Percentiles rank a stretch among this genome's conserved stretches.
phyloP scores from a whole-genome alignment of 345 rosid species.

The Balakata baccata region DNA sequence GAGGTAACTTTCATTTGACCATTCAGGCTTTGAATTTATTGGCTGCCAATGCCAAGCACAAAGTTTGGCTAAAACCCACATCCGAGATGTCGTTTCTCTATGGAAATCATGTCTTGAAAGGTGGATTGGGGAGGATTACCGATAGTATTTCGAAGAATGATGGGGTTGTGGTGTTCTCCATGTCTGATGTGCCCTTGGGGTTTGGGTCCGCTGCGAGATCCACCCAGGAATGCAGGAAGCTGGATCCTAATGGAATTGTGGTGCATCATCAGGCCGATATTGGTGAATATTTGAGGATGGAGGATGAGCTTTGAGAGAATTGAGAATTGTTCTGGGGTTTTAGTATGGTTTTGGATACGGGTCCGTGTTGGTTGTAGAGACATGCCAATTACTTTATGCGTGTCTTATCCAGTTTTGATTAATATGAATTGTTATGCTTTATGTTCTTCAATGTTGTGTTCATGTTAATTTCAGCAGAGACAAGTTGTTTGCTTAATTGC shows the following conservation, averaged over 20 bases:
- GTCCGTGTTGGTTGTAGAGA: not conserved
- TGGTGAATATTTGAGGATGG: conserved; percentile 87
- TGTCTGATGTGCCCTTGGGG: conserved; percentile 84
- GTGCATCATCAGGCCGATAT: conserved; percentile 84
- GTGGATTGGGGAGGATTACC: conserved; percentile 83
- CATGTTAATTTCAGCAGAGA: too few species aligned
- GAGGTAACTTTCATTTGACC: conserved; percentile 69
- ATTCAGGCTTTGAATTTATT: conserved; percentile 52
- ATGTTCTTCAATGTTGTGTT: not conserved
- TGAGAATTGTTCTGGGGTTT: not conserved
- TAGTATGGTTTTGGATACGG: not conserved
- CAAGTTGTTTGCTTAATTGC: not conserved
- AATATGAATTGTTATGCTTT: not conserved
- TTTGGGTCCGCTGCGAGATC: conserved; percentile 79
- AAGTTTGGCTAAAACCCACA: conserved; percentile 92
- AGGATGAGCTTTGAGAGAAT: conserved; percentile 63
- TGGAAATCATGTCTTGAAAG: conserved; percentile 87
- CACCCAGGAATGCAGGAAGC: conserved; percentile 80
- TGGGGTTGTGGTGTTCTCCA: conserved; percentile 83
- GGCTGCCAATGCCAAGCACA: conserved; percentile 81
- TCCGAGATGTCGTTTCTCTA: conserved; percentile 94
- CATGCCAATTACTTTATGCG: not conserved
- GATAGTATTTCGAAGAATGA: conserved; percentile 72
- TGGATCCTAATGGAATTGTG: conserved; percentile 81
- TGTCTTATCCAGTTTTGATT: not conserved